Base-by-base conservation (phyloP, 176 grass and related monocot genomes). In the Eleusine coracana region DNA sequence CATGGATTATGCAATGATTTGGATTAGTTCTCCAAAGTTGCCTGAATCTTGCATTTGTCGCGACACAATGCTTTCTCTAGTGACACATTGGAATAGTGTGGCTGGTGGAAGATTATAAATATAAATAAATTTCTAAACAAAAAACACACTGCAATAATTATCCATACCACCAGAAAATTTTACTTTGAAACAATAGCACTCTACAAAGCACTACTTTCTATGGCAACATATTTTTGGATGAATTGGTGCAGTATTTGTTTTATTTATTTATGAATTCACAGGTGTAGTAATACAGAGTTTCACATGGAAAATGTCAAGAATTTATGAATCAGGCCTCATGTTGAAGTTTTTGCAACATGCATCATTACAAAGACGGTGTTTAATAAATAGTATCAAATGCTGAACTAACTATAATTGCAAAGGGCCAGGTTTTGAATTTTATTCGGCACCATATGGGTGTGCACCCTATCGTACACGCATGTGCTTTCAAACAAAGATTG, bases 301-400 rank as follows among this genome's bases (percentile, higher is more conserved):
- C 70, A 82, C 4, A 27, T 58, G 55, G 55, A 7, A 21, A 2
- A 8, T 58, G 55, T 58, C 55, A 21, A n/a, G 20, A 1, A 48
- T 56, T 56, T 20, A 56, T 56, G 52, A 21, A 21, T 13, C 13
- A 28, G 13, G 25, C 5, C 45, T 17, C 56, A 25, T 63, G 11
- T 49, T 38, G 69, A 51, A 74, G 28, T 37, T 82, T 82, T 62
- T 7, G 42, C 17, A n/a, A 17, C 16, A 52, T 18, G 56, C 25
- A 73, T 64, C 15, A 63, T 82, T 82, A 63, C 28, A 50, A 46
- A 50, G 41, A 62, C 25, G 21, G 44, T 42, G 23, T 82, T 72
- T 18, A 60, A 25, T 48, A 72, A 36, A 72, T 62, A 17, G 21
- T 52, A 27, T 17, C 39, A 67, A 67, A 68, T 65, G 55, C 48